These are phyloP conservation scores for Xerocomellus amylosporus DNA, from an alignment of 768 basidiomycete genomes.

Conservation along the genomic window DNA sequence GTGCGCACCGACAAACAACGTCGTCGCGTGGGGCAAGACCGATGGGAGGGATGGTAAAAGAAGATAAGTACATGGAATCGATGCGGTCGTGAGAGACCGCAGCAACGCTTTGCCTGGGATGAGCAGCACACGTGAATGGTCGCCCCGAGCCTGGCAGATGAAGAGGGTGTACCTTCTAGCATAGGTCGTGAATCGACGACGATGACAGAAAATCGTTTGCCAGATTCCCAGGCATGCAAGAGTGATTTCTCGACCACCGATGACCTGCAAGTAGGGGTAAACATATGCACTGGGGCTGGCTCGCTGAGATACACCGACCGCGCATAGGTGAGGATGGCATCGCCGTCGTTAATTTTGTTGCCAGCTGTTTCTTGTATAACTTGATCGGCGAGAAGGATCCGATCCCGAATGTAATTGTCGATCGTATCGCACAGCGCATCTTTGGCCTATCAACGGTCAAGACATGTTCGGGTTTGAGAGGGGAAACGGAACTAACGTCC, in stretches of 20 bases:
- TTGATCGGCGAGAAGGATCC: conserved; percentile 89
- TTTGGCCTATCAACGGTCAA: conserved; percentile 65
- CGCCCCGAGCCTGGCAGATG: neutral
- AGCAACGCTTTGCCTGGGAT: conserved; percentile 74
- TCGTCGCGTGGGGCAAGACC: conserved; percentile 76
- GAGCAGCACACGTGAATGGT: neutral
- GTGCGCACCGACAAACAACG: conserved; percentile 89
- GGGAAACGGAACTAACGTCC: conserved; percentile 55
- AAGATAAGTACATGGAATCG: conserved; percentile 85
- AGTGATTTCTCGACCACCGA: conserved; percentile 92
- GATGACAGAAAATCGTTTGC: conserved; percentile 83
- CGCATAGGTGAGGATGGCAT: conserved; percentile 90
- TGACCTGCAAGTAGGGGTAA: conserved; percentile 51
- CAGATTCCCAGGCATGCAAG: conserved; percentile 68
- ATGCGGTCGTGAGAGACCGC: conserved; percentile 59
- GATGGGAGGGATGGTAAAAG: conserved; percentile 84
- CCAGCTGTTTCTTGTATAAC: conserved; percentile 88
- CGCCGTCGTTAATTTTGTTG: conserved; percentile 92
- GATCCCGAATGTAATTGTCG: conserved; percentile 89
- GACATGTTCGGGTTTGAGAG: neutral
- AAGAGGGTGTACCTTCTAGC: conserved; percentile 65
- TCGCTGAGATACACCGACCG: conserved; percentile 46
- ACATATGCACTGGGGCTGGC: neutral
- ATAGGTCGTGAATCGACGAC: conserved; percentile 95
- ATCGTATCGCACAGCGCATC: conserved; percentile 79